Conservation (phyloP, 768 basidiomycete genomes). For the Pulveroboletus sp. region DNA sequence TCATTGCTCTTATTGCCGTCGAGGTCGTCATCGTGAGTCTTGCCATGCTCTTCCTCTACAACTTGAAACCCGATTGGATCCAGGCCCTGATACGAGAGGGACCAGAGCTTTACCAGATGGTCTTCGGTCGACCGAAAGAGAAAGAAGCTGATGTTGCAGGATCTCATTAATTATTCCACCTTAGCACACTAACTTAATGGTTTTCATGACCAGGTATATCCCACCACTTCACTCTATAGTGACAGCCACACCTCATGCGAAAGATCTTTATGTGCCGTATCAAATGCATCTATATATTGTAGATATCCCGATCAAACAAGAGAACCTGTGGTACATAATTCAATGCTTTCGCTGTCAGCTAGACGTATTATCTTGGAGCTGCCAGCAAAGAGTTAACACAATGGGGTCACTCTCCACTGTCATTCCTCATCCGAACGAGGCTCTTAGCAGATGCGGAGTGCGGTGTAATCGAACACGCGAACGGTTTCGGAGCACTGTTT, state of each 20-base stretch:
- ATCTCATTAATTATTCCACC: slow-evolving; percentile 3
- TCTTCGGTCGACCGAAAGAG: slow-evolving; percentile 17
- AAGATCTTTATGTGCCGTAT: background rate
- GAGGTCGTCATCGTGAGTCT: slow-evolving; percentile 83
- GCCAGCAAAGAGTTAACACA: no score
- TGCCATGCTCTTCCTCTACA: background rate
- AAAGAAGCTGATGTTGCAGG: background rate
- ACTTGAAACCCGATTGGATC: background rate
- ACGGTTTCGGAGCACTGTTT: slow-evolving; percentile 22
- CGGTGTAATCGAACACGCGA: slow-evolving; percentile 19
- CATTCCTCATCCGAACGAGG: slow-evolving; percentile 14
- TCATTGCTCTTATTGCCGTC: slow-evolving; percentile 90
- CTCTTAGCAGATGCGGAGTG: slow-evolving; percentile 12
- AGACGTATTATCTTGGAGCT: no score
- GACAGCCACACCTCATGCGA: slow-evolving; percentile 5
- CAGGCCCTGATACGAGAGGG: slow-evolving; percentile 76
- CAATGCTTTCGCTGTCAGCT: no score
- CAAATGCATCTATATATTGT: background rate
- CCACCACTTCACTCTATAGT: slow-evolving; percentile 1
- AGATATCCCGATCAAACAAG: background rate
- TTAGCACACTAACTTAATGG: background rate
- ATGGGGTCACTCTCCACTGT: background rate
- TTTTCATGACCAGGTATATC: slow-evolving; percentile 1
- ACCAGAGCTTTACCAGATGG: slow-evolving; percentile 67
- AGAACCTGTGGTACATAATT: background rate